phyloP scores from a whole-genome alignment of 1,139 yeast genomes.

The Geotrichum klebahnii region DNA sequence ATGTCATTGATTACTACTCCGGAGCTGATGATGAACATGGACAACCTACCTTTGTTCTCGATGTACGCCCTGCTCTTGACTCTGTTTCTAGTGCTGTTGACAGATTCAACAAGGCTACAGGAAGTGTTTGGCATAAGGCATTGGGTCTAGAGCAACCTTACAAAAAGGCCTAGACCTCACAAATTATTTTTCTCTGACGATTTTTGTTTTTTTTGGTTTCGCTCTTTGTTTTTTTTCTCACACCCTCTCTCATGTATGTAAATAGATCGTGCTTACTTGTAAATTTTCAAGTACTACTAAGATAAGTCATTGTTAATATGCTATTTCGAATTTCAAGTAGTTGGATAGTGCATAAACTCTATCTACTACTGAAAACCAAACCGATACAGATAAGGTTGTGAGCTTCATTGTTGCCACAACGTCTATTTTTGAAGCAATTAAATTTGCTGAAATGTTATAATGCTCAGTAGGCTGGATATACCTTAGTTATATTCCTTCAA shows the following conservation, averaged over 20 bases:
- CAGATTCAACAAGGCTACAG: slow-evolving; percentile 54
- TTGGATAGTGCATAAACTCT: no score
- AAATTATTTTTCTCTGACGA: no score
- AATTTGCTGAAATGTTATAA: no score
- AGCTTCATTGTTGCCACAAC: no score
- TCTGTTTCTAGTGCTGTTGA: slow-evolving; percentile 58
- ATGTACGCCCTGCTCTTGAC: slow-evolving; percentile 94
- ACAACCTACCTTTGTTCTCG: slow-evolving; percentile 87
- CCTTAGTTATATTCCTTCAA: no score
- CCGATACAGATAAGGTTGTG: no score
- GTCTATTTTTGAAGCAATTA: no score
- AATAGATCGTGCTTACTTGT: not conserved
- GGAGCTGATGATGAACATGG: slow-evolving; percentile 88
- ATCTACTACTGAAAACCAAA: no score
- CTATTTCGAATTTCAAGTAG: no score
- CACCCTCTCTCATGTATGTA: not conserved
- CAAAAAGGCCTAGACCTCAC: slow-evolving; percentile 4
- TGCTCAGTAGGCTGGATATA: no score
- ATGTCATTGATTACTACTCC: slow-evolving; percentile 88
- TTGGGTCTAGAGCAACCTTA: slow-evolving; percentile 39
- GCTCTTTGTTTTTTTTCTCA: not conserved
- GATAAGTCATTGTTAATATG: no score
- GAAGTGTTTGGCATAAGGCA: slow-evolving; percentile 47
- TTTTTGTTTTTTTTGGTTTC: not conserved
- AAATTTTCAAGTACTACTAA: no score